A percentile compares a stretch with the other conserved stretches of the same genome.
phyloP scores from a whole-genome alignment of 148 eudicot genomes.

The Heliosperma pusillum region DNA sequence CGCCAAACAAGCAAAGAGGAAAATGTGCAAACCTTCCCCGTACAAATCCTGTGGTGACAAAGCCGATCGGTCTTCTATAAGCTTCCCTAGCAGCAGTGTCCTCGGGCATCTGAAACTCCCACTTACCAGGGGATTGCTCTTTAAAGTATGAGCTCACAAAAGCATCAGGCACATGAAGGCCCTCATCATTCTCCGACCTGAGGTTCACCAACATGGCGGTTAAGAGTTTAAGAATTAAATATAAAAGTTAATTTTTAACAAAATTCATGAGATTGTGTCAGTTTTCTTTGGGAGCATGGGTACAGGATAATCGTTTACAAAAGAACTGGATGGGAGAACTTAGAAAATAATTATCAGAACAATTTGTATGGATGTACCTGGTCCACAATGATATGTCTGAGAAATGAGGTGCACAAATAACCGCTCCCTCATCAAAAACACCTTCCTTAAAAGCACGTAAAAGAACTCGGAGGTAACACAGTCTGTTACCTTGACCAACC shows the following conservation, averaged over 20 bases:
- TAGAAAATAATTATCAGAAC: not conserved
- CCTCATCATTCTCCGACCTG: constrained; percentile 48
- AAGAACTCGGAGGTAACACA: constrained; percentile 65
- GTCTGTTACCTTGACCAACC: constrained; percentile 23
- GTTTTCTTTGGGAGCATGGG: not conserved
- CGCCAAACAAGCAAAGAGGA: constrained; percentile 5
- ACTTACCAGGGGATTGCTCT: constrained; percentile 50
- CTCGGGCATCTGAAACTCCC: constrained; percentile 70
- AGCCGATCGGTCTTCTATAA: constrained; percentile 76
- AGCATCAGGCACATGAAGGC: constrained; percentile 62
- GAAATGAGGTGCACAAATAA: constrained; percentile 67
- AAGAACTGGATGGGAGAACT: not conserved
- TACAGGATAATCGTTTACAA: not conserved
- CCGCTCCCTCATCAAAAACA: constrained; percentile 81
- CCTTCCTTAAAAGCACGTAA: constrained; percentile 70
- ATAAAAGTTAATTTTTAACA: not conserved
- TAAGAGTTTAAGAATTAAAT: not conserved
- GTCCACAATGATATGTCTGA: constrained; percentile 47
- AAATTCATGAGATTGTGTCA: not conserved
- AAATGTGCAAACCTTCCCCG: constrained; percentile 59
- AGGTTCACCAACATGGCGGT: constrained; percentile 21
- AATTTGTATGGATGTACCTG: constrained; percentile 35
- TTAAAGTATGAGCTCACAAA: constrained; percentile 46
- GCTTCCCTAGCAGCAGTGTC: constrained; percentile 47
- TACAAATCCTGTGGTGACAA: constrained; percentile 84